Evolutionary conservation across 2,329 filamentous ascomycete species (phyloP).

Genomic region (Bipolaris zeicola): DNA sequence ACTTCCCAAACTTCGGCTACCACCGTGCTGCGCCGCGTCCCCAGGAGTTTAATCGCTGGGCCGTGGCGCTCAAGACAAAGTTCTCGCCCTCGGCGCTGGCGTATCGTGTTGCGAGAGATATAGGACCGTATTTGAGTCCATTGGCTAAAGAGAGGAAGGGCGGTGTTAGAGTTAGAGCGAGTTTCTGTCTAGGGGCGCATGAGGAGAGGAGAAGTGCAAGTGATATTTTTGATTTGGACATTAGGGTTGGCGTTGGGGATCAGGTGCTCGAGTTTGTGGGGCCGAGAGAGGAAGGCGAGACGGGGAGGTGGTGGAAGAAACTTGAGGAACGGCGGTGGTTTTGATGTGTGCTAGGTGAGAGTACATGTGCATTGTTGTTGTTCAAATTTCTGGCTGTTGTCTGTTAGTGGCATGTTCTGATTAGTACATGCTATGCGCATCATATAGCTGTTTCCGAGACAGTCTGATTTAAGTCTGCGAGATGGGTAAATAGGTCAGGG

Average conservation of each 20-base stretch:
- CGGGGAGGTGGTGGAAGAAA: conserved; percentile 50
- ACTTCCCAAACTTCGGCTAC: conserved; percentile 30
- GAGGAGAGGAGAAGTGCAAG: conserved; percentile 31
- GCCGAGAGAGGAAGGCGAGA: conserved; percentile 53
- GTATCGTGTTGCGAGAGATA: conserved; percentile 47
- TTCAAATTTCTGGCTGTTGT: background rate
- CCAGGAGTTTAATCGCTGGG: conserved; percentile 49
- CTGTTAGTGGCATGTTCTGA: background rate
- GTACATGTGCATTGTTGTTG: background rate
- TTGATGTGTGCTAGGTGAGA: conserved; percentile 19
- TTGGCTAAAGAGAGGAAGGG: conserved; percentile 48
- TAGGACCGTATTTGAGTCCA: conserved; percentile 50
- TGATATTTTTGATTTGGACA: conserved; percentile 55
- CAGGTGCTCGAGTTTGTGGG: conserved; percentile 50
- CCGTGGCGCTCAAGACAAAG: conserved; percentile 47
- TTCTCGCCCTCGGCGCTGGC: conserved; percentile 51
- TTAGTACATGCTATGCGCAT: background rate
- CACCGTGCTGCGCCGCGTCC: conserved; percentile 17
- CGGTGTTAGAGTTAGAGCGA: conserved; percentile 53
- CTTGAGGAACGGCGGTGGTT: conserved; percentile 54
- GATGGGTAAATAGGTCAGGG: background rate
- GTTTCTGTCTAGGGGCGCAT: conserved; percentile 51
- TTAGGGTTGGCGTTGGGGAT: conserved; percentile 49
- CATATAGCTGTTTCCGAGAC: background rate
- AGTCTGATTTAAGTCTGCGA: background rate